Percentiles rank a stretch among this genome's conserved stretches.
These are phyloP conservation scores for Aegilops speltoides DNA, from an alignment of 176 grass and related monocot species.

Conservation along the genomic window DNA sequence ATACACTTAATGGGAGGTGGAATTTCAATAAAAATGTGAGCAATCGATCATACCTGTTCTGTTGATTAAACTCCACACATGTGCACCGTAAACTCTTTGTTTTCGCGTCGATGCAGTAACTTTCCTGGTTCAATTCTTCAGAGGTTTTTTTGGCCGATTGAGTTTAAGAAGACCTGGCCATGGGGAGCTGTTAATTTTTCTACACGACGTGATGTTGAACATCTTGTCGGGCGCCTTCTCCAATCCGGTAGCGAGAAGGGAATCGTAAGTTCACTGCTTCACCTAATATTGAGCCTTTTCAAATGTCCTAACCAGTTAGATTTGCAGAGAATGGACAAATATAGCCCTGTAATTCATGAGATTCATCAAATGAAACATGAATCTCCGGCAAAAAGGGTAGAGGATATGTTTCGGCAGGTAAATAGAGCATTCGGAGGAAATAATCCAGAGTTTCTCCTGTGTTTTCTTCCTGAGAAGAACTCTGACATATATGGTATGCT, in stretches of 20 bases:
- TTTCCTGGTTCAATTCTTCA: slow-evolving; percentile 13
- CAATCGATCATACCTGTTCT: not conserved
- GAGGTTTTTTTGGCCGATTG: slow-evolving; percentile 33
- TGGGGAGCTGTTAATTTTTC: slow-evolving; percentile 34
- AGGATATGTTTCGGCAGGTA: slow-evolving; percentile 45
- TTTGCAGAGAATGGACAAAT: slow-evolving; percentile 41
- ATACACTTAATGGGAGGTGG: not conserved
- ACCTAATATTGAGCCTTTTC: not conserved
- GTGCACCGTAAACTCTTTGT: not conserved
- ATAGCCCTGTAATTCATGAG: slow-evolving; percentile 40
- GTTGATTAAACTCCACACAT: not conserved
- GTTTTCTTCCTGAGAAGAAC: slow-evolving; percentile 66
- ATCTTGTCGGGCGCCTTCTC: slow-evolving; percentile 32
- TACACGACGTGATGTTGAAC: slow-evolving; percentile 12
- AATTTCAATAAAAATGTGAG: slow-evolving; percentile 10
- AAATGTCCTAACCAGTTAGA: not conserved
- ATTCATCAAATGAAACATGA: slow-evolving; percentile 19
- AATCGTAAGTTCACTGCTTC: slow-evolving; percentile 36
- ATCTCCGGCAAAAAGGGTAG: slow-evolving; percentile 38
- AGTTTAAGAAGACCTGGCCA: not conserved
- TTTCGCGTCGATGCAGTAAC: not conserved
- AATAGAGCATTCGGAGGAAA: not conserved
- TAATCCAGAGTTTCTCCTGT: slow-evolving; percentile 44
- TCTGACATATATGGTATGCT: slow-evolving; percentile 39
- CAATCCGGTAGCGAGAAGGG: slow-evolving; percentile 43